Evolutionary conservation across 257 asterid species (phyloP), one percentile per base, ranked within the genome.

Genomic region (Thymus quinquecostatus): DNA sequence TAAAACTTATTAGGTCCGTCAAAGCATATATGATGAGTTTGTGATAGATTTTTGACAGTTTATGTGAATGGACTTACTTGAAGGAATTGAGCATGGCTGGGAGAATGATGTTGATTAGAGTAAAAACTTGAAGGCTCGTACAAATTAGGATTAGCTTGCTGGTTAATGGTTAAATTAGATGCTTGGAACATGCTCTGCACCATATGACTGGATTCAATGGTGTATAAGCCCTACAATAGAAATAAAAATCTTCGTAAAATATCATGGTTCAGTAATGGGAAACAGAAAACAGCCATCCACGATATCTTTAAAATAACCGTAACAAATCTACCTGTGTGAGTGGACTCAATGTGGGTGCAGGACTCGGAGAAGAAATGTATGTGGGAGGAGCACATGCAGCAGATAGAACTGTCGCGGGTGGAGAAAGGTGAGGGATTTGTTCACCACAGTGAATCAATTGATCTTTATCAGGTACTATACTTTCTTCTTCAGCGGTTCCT

Each of bases 151-250:
- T 78, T 78, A 64, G 81, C 55, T 68, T 86, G 86, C 61, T 80
- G 85, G 73, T 61, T 76, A 69, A 83, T 68, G 68, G 84, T 47
- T 48, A 83, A 67, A 54, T 75, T 81, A 64, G 88, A 78, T 70
- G 88, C 66, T 73, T 79, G 85, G 49, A 78, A 86, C 82, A 83
- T 79, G 76, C 79, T 73, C 38, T 80, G 91, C 73, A 79, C 84
- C 75, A 81, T 66, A 65, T 83, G 91, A 68, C 66, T 83, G 67
- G 88, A 77, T 60, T 78, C 87, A 66, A 83, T 78, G 36, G 82
- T 55, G 78, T 81, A 86, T 65, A 86, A 77, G 51, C 87, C 91
- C 91, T 86, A 60, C 71, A 75, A 62, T 47, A 63, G 51, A 75
- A 66, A 75, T 30, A 47, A 68, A 55, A 73, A 45, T 47, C 10